Evolutionary conservation across 306 rosid genomes (phyloP).

Genomic region (Cajanus cajan): DNA sequence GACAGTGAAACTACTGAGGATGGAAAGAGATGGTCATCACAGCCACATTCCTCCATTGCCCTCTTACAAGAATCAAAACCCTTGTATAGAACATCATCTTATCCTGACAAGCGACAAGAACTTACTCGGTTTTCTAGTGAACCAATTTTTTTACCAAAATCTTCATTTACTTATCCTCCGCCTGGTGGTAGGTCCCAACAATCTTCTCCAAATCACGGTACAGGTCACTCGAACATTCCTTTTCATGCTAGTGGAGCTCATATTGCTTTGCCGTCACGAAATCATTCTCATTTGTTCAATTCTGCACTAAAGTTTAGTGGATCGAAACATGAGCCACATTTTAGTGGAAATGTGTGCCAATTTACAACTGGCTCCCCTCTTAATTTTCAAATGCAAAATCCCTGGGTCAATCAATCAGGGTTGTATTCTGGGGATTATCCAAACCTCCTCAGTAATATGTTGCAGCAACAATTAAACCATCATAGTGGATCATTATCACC

Average conservation of each 20-base stretch:
- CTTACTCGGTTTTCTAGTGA: conserved; percentile 52
- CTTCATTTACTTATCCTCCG: conserved; percentile 58
- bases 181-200: conserved; percentile 52
- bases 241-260: conserved; percentile 47
- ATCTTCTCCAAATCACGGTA: conserved; percentile 42
- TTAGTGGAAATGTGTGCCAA: conserved; percentile 42
- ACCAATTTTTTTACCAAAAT: conserved; percentile 49
- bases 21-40: conserved; percentile 57
- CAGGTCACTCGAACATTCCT: conserved; percentile 38
- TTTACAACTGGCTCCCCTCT: conserved; percentile 40
- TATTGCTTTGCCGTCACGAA: conserved; percentile 41
- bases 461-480: conserved; percentile 81
- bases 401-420: conserved; percentile 49
- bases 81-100: conserved; percentile 57
- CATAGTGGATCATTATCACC: conserved; percentile 46
- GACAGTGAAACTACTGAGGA: conserved; percentile 44
- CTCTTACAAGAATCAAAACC: conserved; percentile 32
- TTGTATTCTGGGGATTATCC: conserved; percentile 60
- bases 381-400: conserved; percentile 45
- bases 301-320: conserved; percentile 42
- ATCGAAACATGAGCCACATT: conserved; percentile 40
- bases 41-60: conserved; percentile 43
- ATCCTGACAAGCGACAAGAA: conserved; percentile 49
- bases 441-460: conserved; percentile 56
- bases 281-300: conserved; percentile 41